Evolutionary conservation across 1,284 basidiomycete species (phyloP).

Genomic region (Inonotus obliquus): DNA sequence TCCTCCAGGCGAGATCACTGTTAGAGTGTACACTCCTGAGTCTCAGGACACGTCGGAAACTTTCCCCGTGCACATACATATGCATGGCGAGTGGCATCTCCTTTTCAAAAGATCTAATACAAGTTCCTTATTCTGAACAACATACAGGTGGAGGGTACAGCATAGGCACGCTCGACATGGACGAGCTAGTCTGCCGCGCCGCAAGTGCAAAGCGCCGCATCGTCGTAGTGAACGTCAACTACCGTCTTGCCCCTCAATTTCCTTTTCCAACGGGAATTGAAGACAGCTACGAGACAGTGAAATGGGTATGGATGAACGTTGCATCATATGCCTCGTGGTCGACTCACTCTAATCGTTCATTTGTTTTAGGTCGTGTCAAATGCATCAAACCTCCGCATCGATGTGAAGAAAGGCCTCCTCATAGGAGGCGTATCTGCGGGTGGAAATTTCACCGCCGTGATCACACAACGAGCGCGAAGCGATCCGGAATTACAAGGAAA

Average conservation of each 20-base stretch:
- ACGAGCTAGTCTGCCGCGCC: slow-evolving; percentile 21
- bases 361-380: neutral
- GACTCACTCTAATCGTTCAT: neutral
- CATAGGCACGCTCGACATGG: slow-evolving; percentile 19
- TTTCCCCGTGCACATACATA: slow-evolving; percentile 8
- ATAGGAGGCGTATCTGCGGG: slow-evolving; percentile 27
- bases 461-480: slow-evolving; percentile 22
- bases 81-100: slow-evolving; percentile 5
- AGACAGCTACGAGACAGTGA: slow-evolving; percentile 33
- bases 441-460: slow-evolving; percentile 21
- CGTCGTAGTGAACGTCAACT: slow-evolving; percentile 23
- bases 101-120: neutral
- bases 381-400: slow-evolving; percentile 10
- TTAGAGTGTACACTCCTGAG: slow-evolving; percentile 12
- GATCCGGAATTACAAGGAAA: slow-evolving; percentile 18
- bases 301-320: slow-evolving; percentile 26
- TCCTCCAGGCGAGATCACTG: slow-evolving; percentile 7
- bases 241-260: slow-evolving; percentile 34
- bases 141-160: slow-evolving; percentile 12
- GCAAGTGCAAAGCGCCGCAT: slow-evolving; percentile 18
- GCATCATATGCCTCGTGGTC: neutral
- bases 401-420: slow-evolving; percentile 22
- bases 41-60: neutral
- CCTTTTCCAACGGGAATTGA: slow-evolving; percentile 35
- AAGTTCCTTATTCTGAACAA: neutral